Evolutionary conservation across 2,329 filamentous ascomycete genomes (phyloP).

Genomic region (Hansfordia pulvinata): DNA sequence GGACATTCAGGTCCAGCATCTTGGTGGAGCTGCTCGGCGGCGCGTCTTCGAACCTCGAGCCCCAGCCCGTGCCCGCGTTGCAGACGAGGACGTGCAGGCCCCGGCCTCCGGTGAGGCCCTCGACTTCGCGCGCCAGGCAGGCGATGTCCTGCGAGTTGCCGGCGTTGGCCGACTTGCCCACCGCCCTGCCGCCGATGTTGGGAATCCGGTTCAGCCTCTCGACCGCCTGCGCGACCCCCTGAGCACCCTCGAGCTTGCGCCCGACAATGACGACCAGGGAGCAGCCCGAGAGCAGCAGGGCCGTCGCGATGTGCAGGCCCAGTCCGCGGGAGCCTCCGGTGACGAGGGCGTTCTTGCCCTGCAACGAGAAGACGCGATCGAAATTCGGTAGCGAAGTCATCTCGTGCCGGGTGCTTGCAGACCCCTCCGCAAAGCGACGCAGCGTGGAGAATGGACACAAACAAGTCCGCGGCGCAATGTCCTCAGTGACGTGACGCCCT

Average conservation of each 20-base stretch:
- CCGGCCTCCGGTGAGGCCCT: conserved; percentile 38
- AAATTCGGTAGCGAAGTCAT: conserved; percentile 17
- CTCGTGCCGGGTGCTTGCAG: conserved; percentile 3
- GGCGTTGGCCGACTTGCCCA: conserved; percentile 52
- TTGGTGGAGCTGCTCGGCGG: conserved; percentile 47
- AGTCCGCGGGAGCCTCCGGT: conserved; percentile 35
- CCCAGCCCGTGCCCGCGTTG: conserved; percentile 62
- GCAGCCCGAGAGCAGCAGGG: conserved; percentile 55
- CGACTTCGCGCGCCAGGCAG: conserved; percentile 41
- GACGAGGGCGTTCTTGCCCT: conserved; percentile 17
- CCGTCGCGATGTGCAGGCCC: conserved; percentile 50
- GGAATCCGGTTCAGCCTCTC: conserved; percentile 51
- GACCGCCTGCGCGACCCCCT: conserved; percentile 42
- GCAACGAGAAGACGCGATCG: conserved; percentile 16
- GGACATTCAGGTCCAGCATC: conserved; percentile 58
- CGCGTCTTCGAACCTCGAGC: conserved; percentile 49
- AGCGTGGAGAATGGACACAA: too few relatives aligned
- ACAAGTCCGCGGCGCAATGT: too few relatives aligned
- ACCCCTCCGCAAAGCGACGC: too few relatives aligned
- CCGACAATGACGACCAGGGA: conserved; percentile 62
- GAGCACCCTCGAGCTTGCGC: conserved; percentile 49
- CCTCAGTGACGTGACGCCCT: too few relatives aligned
- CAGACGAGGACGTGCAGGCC: conserved; percentile 54
- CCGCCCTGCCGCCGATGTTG: conserved; percentile 41
- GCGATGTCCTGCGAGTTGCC: conserved; percentile 48